Evolutionary conservation across 108 stramenopile species (phyloP).

Genomic region (Nitzschia sp.): DNA sequence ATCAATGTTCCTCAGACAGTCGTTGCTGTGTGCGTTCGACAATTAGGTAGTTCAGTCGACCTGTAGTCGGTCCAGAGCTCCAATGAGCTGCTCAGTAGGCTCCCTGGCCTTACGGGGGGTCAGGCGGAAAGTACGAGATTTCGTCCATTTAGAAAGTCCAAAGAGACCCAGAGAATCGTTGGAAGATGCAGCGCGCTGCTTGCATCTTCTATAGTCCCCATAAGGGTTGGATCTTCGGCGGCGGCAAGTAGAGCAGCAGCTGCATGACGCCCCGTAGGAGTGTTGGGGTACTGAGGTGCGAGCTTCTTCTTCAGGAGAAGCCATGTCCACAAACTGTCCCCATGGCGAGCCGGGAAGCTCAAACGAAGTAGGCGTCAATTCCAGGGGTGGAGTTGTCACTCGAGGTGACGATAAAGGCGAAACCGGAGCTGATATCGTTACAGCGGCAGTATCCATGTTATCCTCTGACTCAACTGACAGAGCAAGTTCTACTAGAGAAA

Average conservation of each 20-base stretch:
- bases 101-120: not conserved
- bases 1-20: too few species aligned
- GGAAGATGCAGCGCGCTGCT: not conserved
- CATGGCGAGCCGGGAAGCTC: constrained; percentile 14
- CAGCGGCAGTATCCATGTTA: not conserved
- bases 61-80: constrained; percentile 15
- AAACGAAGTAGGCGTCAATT: not conserved
- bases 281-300: not conserved
- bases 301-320: not conserved
- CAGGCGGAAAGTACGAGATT: constrained; percentile 5
- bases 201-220: constrained; percentile 4
- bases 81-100: constrained; percentile 12
- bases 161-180: not conserved
- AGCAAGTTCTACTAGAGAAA: constrained; percentile 34
- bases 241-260: constrained; percentile 8
- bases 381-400: not conserved
- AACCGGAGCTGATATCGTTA: not conserved
- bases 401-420: constrained; percentile 14
- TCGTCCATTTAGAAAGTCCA: not conserved
- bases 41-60: constrained; percentile 18
- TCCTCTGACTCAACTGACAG: constrained; percentile 7
- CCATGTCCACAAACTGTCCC: constrained; percentile 41
- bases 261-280: not conserved
- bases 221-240: not conserved
- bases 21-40: too few species aligned